Conservation (phyloP, 495 filamentous ascomycete genomes). For the Neurospora sp. region DNA sequence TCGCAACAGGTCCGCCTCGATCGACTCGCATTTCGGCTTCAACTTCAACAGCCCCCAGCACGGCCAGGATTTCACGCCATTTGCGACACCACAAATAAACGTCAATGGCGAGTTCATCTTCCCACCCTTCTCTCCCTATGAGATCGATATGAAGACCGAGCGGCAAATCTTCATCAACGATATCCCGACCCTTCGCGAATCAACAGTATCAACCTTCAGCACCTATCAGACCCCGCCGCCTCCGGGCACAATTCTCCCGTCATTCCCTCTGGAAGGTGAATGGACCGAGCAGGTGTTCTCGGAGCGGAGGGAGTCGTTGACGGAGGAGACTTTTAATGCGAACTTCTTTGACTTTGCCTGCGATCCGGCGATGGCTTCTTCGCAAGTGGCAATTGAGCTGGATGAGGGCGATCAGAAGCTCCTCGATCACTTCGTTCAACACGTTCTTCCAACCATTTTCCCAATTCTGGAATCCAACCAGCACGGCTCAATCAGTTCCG, state of each 20-base stretch:
- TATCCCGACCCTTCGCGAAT: slow-evolving; percentile 72
- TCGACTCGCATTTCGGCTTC: slow-evolving; percentile 69
- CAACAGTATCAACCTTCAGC: slow-evolving; percentile 78
- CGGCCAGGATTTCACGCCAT: slow-evolving; percentile 51
- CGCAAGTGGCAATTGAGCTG: slow-evolving; percentile 70
- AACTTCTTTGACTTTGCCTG: slow-evolving; percentile 71
- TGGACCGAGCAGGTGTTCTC: slow-evolving; percentile 71
- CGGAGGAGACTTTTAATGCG: slow-evolving; percentile 57
- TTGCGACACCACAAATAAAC: slow-evolving; percentile 43
- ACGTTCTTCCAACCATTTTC: slow-evolving; percentile 80
- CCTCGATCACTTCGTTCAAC: slow-evolving; percentile 84
- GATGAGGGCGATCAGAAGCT: slow-evolving; percentile 79
- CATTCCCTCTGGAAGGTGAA: slow-evolving; percentile 56
- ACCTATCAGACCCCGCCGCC: slow-evolving; percentile 69
- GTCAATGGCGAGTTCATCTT: slow-evolving; percentile 36
- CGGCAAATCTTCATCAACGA: slow-evolving; percentile 91
- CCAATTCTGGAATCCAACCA: slow-evolving; percentile 85
- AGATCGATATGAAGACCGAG: slow-evolving; percentile 93
- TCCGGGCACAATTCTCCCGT: slow-evolving; percentile 50
- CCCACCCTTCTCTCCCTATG: slow-evolving; percentile 62
- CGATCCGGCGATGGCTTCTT: slow-evolving; percentile 40
- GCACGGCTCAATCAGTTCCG: slow-evolving; percentile 62
- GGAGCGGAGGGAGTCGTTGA: slow-evolving; percentile 50
- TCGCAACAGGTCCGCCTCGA: slow-evolving; percentile 61
- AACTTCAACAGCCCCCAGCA: slow-evolving; percentile 59